Base-by-base conservation (phyloP, 1,284 basidiomycete genomes). In the Ceratobasidium sp. region DNA sequence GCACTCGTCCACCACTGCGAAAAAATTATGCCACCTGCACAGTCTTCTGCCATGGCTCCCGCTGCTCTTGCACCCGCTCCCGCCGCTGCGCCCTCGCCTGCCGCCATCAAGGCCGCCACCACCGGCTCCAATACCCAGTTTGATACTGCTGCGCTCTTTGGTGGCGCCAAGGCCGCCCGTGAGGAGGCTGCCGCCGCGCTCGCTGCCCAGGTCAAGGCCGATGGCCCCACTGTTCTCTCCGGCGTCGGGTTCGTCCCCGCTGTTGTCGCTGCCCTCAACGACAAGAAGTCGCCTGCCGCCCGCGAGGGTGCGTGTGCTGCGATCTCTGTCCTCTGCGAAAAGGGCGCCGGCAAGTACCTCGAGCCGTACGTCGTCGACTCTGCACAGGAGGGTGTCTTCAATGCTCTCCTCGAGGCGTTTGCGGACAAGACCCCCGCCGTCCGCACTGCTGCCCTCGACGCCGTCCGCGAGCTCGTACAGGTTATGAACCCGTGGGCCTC, bases 401-500 rank as follows among this genome's bases (percentile, higher is more conserved):
- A 88, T 75, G 88, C 90, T 76, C 91, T 99, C 79, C 87, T 97
- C 79, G 98, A 98, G 85, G 83, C 91, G 41, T 94, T 96, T 80
- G 95, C 93, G 80, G 95, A 97, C 87, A 97, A 97, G 87, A 91
- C 91, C 85, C 91, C 92, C 78, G 88, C 89, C 78, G 92, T 92
- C 81, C 89, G 91, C 82, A 91, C 89, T 78, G 92, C 93, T 73
- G 93, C 97, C 75, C 84, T 96, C 76, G 90, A 91, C 79, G 95
- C 96, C 73, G 90, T 97, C 80, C 89, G 89, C 82, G 85, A 87
- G 79, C 92, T 92, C 80, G 91, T 90, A 80, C 85, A 91, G 79
- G 86, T 87, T 78, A 94, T 95, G 91, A 96, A 93, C 85, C 91
- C 93, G 41, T 98, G 96, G 96, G 93, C 91, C 63, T 85, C 92